Evolutionary conservation across 2,329 filamentous ascomycete genomes (phyloP).

Genomic region (Fusarium dimerum): DNA sequence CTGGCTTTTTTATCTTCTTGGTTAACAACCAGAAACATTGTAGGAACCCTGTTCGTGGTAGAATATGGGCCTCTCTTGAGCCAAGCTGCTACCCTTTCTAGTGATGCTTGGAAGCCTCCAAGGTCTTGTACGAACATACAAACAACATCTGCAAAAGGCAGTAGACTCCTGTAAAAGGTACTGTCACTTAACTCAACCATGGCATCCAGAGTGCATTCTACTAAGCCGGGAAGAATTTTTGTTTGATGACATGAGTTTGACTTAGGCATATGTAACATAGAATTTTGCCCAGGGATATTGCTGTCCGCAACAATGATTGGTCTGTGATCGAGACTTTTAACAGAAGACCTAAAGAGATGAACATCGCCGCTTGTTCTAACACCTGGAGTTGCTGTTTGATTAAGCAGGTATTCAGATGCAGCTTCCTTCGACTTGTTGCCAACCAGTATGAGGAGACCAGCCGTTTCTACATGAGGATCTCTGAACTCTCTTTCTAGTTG

Average conservation of each 20-base stretch:
- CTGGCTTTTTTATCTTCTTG: constrained; percentile 8
- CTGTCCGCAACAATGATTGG: constrained; percentile 8
- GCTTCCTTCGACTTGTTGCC: constrained; percentile 11
- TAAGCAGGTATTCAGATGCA: constrained; percentile 5
- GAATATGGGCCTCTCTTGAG: constrained; percentile 10
- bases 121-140: constrained; percentile 19
- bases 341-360: constrained; percentile 7
- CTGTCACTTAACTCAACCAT: neutral
- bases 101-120: constrained; percentile 10
- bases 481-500: constrained; percentile 7
- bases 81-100: constrained; percentile 8
- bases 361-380: constrained; percentile 4
- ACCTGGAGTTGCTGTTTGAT: constrained; percentile 2
- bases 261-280: neutral
- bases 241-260: constrained; percentile 3
- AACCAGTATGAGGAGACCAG: constrained; percentile 7
- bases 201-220: neutral
- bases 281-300: neutral
- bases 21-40: constrained; percentile 8
- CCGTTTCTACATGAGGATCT: constrained; percentile 4
- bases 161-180: constrained; percentile 5
- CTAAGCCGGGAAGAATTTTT: neutral
- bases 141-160: constrained; percentile 17
- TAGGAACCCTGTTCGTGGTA: constrained; percentile 5
- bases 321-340: neutral